Percentiles rank a stretch among this genome's conserved stretches.
phyloP scores from a whole-genome alignment of 768 basidiomycete genomes.

The Aureoboletus auriporus region DNA sequence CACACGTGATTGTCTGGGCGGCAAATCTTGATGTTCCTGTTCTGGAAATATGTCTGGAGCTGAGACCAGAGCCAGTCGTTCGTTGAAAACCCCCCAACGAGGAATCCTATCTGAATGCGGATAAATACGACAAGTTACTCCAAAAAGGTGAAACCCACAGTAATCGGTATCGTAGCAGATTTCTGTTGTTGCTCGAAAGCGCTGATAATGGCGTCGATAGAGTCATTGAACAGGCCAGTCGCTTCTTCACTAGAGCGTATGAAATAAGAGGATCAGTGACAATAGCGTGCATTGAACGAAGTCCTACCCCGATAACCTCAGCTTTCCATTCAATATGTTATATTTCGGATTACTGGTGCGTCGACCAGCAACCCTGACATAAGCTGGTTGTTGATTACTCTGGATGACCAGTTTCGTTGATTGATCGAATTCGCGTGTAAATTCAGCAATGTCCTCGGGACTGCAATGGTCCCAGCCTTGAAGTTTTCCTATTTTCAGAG shows the following conservation, averaged over 20 bases:
- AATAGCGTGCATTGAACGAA: neutral
- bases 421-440: constrained; percentile 1
- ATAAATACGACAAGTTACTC: neutral
- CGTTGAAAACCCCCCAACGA: constrained; percentile 9
- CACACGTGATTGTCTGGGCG: constrained; percentile 10
- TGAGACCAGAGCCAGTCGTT: constrained; percentile 8
- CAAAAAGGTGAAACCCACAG: neutral
- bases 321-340: neutral
- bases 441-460: neutral
- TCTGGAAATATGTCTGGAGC: constrained; percentile 10
- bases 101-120: constrained; percentile 7
- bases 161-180: neutral
- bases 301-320: constrained; percentile 12
- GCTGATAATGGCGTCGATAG: constrained; percentile 9
- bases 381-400: constrained; percentile 1
- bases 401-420: constrained; percentile 6
- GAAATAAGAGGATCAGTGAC: neutral
- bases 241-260: constrained; percentile 1
- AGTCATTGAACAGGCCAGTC: constrained; percentile 3
- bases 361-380: constrained; percentile 6
- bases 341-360: neutral
- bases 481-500: constrained; percentile 1
- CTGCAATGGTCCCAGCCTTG: neutral
- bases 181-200: constrained; percentile 11
- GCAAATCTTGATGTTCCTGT: neutral